phyloP scores from a whole-genome alignment of 805 yeast species.

The Saccharomyces mikatae region DNA sequence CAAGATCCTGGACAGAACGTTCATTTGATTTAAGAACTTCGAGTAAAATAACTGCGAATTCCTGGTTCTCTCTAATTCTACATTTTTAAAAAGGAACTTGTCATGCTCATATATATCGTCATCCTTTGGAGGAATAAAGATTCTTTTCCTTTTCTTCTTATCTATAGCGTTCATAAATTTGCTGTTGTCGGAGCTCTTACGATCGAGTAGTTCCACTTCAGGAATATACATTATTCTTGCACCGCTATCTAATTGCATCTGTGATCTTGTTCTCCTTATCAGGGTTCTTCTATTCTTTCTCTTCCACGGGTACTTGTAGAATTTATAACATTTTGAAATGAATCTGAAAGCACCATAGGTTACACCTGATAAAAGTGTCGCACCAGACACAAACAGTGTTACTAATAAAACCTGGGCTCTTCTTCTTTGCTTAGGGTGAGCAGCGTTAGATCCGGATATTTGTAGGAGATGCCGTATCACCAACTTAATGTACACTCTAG shows the following conservation, averaged over 20 bases:
- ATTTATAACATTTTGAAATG: slow-evolving; percentile 6
- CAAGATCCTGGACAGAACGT: slow-evolving; percentile 69
- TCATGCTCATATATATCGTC: slow-evolving; percentile 29
- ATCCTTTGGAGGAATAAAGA: slow-evolving; percentile 25
- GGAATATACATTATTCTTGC: slow-evolving; percentile 28
- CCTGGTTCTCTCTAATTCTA: slow-evolving; percentile 18
- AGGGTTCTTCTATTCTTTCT: slow-evolving; percentile 5
- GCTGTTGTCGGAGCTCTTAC: neutral
- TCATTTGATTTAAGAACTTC: slow-evolving; percentile 61
- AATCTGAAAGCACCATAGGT: slow-evolving; percentile 12
- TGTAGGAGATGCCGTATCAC: slow-evolving; percentile 17
- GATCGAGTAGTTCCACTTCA: slow-evolving; percentile 14
- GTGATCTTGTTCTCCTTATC: slow-evolving; percentile 25
- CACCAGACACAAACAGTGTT: slow-evolving; percentile 14
- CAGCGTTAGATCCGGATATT: slow-evolving; percentile 16
- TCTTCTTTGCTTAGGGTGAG: slow-evolving; percentile 16
- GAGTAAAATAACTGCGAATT: slow-evolving; percentile 39
- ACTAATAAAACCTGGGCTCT: slow-evolving; percentile 20
- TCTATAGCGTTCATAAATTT: neutral
- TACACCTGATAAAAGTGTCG: slow-evolving; percentile 14
- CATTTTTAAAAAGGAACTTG: slow-evolving; percentile 25
- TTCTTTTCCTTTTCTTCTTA: slow-evolving; percentile 15
- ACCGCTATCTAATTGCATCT: slow-evolving; percentile 23
- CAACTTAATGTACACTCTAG: slow-evolving; percentile 9
- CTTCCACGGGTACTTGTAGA: slow-evolving; percentile 9